Evolutionary conservation across 345 rosid species (phyloP).

Genomic region (Pelargonium nanum): DNA sequence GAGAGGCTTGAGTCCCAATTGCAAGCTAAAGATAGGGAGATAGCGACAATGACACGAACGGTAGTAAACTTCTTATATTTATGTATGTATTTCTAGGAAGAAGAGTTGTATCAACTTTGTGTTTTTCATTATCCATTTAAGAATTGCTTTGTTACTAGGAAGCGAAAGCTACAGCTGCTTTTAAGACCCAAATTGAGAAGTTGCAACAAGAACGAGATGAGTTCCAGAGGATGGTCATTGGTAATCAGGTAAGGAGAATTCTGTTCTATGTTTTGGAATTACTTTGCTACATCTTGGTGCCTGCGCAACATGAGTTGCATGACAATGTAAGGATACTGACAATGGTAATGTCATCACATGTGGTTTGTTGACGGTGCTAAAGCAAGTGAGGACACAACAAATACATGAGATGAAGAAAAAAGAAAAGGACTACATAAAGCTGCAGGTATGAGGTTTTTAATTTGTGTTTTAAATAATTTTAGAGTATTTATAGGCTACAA

Average conservation of each 20-base stretch:
- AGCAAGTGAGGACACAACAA: constrained; percentile 99
- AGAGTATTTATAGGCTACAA: constrained; percentile 1
- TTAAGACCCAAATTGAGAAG: constrained; percentile 83
- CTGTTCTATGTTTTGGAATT: not conserved
- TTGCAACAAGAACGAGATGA: constrained; percentile 92
- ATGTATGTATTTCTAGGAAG: not conserved
- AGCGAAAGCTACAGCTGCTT: constrained; percentile 79
- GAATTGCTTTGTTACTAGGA: constrained; percentile 29
- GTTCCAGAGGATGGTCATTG: constrained; percentile 94
- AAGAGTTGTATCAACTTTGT: not conserved
- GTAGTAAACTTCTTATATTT: constrained; percentile 31
- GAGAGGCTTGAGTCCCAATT: constrained; percentile 85
- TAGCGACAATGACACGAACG: constrained; percentile 79
- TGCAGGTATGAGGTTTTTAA: constrained; percentile 46
- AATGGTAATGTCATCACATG: not conserved
- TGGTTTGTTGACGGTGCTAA: constrained; percentile 20
- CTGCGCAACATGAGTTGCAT: too few relatives aligned
- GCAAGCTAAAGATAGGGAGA: constrained; percentile 84
- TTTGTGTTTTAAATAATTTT: not conserved
- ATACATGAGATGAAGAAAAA: constrained; percentile 94
- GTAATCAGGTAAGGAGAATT: constrained; percentile 60
- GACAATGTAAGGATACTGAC: constrained; percentile 11
- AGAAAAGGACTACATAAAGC: constrained; percentile 90
- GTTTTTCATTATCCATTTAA: constrained; percentile 5
- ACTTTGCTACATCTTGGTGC: constrained; percentile 3